These are phyloP conservation scores for Fusarium poae DNA, from an alignment of 2,329 filamentous ascomycete species.

Conservation along the genomic window DNA sequence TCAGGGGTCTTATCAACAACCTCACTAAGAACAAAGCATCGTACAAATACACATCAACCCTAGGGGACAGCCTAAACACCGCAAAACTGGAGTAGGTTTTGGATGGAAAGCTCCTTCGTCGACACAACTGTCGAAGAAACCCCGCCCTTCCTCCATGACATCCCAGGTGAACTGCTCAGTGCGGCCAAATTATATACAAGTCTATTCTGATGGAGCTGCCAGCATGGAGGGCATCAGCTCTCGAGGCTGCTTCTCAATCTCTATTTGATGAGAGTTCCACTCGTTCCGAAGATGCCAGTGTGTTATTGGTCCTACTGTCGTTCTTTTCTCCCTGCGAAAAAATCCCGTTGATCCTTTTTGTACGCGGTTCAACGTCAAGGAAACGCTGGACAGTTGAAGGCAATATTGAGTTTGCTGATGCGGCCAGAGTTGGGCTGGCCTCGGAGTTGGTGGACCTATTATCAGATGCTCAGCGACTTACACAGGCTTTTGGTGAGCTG, in stretches of 20 bases:
- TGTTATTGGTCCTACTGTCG: slow-evolving; percentile 39
- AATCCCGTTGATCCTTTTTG: slow-evolving; percentile 40
- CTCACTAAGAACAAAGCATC: background rate
- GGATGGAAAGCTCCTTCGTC: slow-evolving; percentile 18
- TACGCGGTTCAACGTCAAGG: slow-evolving; percentile 39
- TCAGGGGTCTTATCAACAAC: slow-evolving; percentile 1
- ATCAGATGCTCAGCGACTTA: slow-evolving; percentile 26
- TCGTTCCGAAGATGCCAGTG: slow-evolving; percentile 38
- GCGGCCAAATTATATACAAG: slow-evolving; percentile 4
- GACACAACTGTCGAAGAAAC: slow-evolving; percentile 17
- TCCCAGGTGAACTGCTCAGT: slow-evolving; percentile 2
- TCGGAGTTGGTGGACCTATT: slow-evolving; percentile 25
- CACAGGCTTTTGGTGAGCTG: slow-evolving; percentile 28
- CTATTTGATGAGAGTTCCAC: slow-evolving; percentile 25
- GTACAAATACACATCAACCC: background rate
- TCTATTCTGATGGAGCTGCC: slow-evolving; percentile 25
- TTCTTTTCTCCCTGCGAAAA: slow-evolving; percentile 41
- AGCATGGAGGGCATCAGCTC: slow-evolving; percentile 35
- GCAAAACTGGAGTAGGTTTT: slow-evolving; percentile 18
- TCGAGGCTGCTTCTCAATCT: slow-evolving; percentile 36
- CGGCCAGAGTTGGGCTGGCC: slow-evolving; percentile 47
- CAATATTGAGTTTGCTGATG: slow-evolving; percentile 48
- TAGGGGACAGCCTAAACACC: slow-evolving; percentile 15
- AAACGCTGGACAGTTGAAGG: slow-evolving; percentile 44
- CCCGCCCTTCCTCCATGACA: slow-evolving; percentile 19